These are phyloP conservation scores for Chytriomyces sp. DNA, from an alignment of 192 early-diverging fungal species.

Conservation along the genomic window DNA sequence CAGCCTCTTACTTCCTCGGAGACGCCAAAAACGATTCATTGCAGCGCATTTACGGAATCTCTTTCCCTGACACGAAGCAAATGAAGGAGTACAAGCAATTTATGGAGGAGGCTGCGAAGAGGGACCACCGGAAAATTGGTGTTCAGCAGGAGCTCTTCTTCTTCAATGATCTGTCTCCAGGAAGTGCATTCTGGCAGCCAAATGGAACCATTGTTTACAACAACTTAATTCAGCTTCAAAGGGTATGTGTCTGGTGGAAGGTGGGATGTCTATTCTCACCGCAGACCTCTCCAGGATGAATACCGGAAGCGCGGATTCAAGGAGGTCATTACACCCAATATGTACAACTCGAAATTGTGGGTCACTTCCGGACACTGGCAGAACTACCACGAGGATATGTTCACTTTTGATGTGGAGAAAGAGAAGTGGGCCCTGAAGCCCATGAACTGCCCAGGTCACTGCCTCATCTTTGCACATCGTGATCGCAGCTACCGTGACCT, in stretches of 20 bases:
- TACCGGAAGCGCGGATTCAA: conserved; percentile 92
- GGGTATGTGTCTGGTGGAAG: conserved; percentile 37
- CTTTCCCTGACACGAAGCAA: conserved; percentile 98
- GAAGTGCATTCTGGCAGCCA: conserved; percentile 93
- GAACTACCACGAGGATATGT: conserved; percentile 98
- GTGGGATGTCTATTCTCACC: conserved; percentile 1
- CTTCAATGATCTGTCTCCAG: conserved; percentile 93
- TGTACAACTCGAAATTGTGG: conserved; percentile 99
- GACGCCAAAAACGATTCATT: conserved; percentile 97
- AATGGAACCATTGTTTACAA: conserved; percentile 97
- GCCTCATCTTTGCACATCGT: conserved; percentile 91
- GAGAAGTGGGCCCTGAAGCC: conserved; percentile 97
- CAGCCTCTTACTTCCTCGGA: conserved; percentile 96
- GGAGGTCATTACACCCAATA: conserved; percentile 97
- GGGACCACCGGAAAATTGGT: conserved; percentile 97
- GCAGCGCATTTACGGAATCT: conserved; percentile 98
- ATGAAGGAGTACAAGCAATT: conserved; percentile 96
- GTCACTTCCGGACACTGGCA: conserved; percentile 92
- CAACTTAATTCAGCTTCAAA: conserved; percentile 88
- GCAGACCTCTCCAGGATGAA: conserved; percentile 47
- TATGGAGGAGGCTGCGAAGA: conserved; percentile 93
- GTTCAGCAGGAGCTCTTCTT: conserved; percentile 98
- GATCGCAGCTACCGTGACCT: conserved; percentile 96
- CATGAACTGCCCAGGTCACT: conserved; percentile 99
- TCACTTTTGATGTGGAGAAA: conserved; percentile 92